Conservation (phyloP, 768 basidiomycete genomes). For the Pleurotus djamor region DNA sequence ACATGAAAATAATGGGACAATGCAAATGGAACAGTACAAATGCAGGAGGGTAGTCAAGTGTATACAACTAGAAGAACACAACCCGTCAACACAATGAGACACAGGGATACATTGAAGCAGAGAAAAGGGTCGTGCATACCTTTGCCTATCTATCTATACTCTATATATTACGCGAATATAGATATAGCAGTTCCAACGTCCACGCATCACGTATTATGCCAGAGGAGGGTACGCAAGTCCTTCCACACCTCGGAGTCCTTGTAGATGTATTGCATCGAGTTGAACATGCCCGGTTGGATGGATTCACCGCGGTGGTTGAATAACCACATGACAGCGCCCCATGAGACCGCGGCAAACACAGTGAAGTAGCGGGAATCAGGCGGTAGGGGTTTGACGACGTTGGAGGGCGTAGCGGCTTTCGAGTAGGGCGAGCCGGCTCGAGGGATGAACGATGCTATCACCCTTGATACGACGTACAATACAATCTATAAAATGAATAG, state of each 20-base stretch:
- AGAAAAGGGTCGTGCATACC: not conserved
- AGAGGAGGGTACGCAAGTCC: constrained; percentile 78
- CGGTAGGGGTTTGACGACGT: constrained; percentile 66
- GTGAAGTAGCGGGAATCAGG: constrained; percentile 86
- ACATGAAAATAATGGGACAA: constrained; percentile 2
- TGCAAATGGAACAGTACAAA: constrained; percentile 49
- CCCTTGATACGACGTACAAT: constrained; percentile 91
- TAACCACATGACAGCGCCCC: constrained; percentile 98
- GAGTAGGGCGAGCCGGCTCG: constrained; percentile 62
- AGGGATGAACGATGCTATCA: constrained; percentile 89
- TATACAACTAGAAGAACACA: constrained; percentile 36
- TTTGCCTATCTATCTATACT: not conserved
- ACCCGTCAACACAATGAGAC: not conserved
- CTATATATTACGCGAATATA: not conserved
- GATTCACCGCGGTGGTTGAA: constrained; percentile 85
- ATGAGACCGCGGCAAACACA: constrained; percentile 82
- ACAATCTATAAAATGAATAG: constrained; percentile 65
- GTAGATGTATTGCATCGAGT: constrained; percentile 94
- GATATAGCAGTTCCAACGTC: not conserved
- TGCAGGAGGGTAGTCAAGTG: constrained; percentile 51
- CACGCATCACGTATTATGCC: constrained; percentile 75
- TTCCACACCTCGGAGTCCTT: constrained; percentile 89
- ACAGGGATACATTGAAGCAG: too few species aligned
- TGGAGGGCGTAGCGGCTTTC: constrained; percentile 35
- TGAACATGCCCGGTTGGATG: constrained; percentile 97